Conservation (phyloP, 2,329 filamentous ascomycete genomes). For the Penicillium glabrum region DNA sequence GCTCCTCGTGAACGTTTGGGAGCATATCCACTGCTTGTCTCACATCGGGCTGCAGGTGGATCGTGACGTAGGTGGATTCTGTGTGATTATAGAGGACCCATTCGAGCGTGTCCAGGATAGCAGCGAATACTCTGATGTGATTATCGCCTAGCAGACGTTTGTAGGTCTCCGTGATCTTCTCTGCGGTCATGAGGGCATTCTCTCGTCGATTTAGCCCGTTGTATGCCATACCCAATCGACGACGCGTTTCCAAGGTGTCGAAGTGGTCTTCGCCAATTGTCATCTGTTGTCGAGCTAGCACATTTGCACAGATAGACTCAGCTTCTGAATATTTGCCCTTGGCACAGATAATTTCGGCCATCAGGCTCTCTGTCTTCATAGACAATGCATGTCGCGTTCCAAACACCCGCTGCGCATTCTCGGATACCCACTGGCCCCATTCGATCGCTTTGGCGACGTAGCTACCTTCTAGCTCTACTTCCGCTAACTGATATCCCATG, state of each 20-base stretch:
- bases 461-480: constrained; percentile 26
- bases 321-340: constrained; percentile 28
- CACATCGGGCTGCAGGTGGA: constrained; percentile 13
- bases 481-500: constrained; percentile 28
- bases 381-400: constrained; percentile 26
- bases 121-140: constrained; percentile 25
- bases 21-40: constrained; percentile 19
- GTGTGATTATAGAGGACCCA: constrained; percentile 23
- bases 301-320: constrained; percentile 31
- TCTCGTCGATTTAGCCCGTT: constrained; percentile 19
- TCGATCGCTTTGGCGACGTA: constrained; percentile 28
- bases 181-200: constrained; percentile 23
- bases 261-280: constrained; percentile 32
- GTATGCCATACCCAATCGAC: constrained; percentile 27
- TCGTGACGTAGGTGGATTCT: constrained; percentile 1
- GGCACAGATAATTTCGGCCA: constrained; percentile 27
- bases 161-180: constrained; percentile 22
- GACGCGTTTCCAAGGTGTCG: constrained; percentile 30
- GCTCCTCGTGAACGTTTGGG: constrained; percentile 18
- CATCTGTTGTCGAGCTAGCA: constrained; percentile 34
- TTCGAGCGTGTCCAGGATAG: constrained; percentile 23
- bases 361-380: constrained; percentile 30
- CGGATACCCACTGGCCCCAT: constrained; percentile 32
- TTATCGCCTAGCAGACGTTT: constrained; percentile 26
- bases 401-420: constrained; percentile 27